Conservation (phyloP, 441 rosid species). For the Gossypium trilobum region DNA sequence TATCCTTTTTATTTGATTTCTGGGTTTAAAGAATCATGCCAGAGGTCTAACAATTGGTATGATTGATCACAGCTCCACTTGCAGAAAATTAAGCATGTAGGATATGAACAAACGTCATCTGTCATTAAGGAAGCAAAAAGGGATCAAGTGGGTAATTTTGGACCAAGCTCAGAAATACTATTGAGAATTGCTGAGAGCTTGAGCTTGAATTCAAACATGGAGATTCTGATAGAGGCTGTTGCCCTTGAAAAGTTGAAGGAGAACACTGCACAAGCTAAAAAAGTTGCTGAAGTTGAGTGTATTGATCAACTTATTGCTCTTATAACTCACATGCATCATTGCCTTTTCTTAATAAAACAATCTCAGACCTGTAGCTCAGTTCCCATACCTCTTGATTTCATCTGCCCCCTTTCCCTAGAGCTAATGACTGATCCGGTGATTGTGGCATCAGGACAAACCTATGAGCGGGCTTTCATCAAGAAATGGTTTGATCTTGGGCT, state of each 20-base stretch:
- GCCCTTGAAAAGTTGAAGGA: conserved; percentile 39
- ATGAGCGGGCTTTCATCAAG: conserved; percentile 72
- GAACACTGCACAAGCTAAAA: conserved; percentile 42
- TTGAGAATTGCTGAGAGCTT: conserved; percentile 55
- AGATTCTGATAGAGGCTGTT: conserved; percentile 77
- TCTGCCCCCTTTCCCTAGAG: conserved; percentile 2
- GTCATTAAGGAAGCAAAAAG: conserved; percentile 42
- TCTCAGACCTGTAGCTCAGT: conserved; percentile 50
- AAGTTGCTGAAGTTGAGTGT: conserved; percentile 46
- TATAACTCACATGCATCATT: conserved; percentile 57
- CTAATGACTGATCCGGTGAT: conserved; percentile 81
- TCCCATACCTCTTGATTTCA: conserved; percentile 13
- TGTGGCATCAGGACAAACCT: conserved; percentile 85
- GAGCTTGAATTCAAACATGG: conserved; percentile 76
- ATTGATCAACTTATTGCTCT: conserved; percentile 54
- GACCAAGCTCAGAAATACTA: conserved; percentile 51
- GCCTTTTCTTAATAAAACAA: conserved; percentile 52
- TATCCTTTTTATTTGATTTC: conserved; percentile 7
- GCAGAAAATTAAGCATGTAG: conserved; percentile 57
- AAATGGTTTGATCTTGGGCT: conserved; percentile 86
- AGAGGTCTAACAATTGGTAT: conserved; percentile 19
- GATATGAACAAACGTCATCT: conserved; percentile 41
- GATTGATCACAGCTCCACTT: conserved; percentile 44
- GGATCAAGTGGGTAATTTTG: conserved; percentile 46
- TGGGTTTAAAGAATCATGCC: conserved; percentile 1